phyloP scores from a whole-genome alignment of 1,139 yeast genomes.

The Yamadazyma dendronema region DNA sequence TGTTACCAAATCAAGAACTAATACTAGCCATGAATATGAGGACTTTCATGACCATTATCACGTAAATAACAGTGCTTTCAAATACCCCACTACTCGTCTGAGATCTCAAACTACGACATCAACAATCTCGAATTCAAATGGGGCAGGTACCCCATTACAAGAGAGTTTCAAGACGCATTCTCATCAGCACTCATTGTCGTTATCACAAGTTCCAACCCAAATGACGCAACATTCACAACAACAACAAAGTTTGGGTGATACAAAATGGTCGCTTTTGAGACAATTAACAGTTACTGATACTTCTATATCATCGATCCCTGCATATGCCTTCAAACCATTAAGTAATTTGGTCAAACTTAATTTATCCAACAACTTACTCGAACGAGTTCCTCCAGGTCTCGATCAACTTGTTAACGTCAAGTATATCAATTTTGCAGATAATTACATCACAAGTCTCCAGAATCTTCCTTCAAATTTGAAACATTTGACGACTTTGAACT shows the following conservation, averaged over 20 bases:
- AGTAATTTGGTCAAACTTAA: slow-evolving; percentile 54
- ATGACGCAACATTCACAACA: neutral
- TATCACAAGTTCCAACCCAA: neutral
- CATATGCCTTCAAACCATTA: slow-evolving; percentile 48
- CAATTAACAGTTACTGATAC: slow-evolving; percentile 60
- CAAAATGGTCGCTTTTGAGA: slow-evolving; percentile 54
- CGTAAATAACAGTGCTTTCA: slow-evolving; percentile 21
- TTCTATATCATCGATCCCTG: slow-evolving; percentile 45
- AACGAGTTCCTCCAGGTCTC: slow-evolving; percentile 52
- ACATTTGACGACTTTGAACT: slow-evolving; percentile 49
- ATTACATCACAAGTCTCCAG: slow-evolving; percentile 41
- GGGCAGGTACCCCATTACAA: slow-evolving; percentile 26
- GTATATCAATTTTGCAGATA: slow-evolving; percentile 57
- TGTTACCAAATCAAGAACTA: slow-evolving; percentile 13
- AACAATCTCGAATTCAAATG: slow-evolving; percentile 5
- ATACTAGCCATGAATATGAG: slow-evolving; percentile 12
- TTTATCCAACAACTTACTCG: slow-evolving; percentile 52
- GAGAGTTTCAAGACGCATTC: neutral
- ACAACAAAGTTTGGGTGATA: slow-evolving; percentile 19
- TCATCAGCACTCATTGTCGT: neutral
- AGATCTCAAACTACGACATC: slow-evolving; percentile 21
- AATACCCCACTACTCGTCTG: slow-evolving; percentile 22
- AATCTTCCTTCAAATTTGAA: slow-evolving; percentile 41
- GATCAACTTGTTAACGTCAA: slow-evolving; percentile 47
- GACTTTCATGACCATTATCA: slow-evolving; percentile 7